Evolutionary conservation across 176 grass and related monocot genomes (phyloP), one percentile per base, ranked within the genome.

Genomic region (Oryza australiensis): DNA sequence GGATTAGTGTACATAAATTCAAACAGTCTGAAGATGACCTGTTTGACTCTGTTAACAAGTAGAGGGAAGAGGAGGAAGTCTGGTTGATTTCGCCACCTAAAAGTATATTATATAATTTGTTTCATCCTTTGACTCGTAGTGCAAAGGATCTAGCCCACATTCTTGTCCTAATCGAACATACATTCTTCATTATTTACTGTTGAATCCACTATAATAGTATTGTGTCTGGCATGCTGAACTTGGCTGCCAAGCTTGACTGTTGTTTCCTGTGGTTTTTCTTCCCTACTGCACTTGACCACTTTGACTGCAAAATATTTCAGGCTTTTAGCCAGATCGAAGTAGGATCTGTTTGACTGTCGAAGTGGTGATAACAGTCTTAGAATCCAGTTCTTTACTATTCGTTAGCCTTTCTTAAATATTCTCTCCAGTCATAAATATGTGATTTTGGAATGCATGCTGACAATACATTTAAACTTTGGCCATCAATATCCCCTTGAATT

Each of bases 201-300:
- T 13, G 30, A 5, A 9, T 70, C 9, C 7, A 4, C 15, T 32
- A 32, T 63, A 9, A 12, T 14, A 78, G 0, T 28, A 32, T 72
- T 73, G 22, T 59, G 0, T 66, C 7, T 27, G 59, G 59, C 32
- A 30, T 33, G 7, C 42, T 88, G 32, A 43, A 73, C 74, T 29
- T 78, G 66, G 16, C 41, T 78, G 28, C 79, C 64, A 82, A 82
- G 38, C 13, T 75, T 75, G 26, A 14, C 64, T 75, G 51, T 55
- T n/a, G 51, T 9, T 7, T 45, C 63, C 9, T 26, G 2, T 49
- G 23, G 23, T 5, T 64, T 70, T 42, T 18, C 57, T 42, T 24
- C 57, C 1, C 45, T 7, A 13, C 11, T 49, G 49, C 30, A 42
- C 11, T 70, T 74, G 4, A 28, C 37, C 41, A 55, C 16, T 76